These are phyloP conservation scores for Pichia norvegensis DNA, from an alignment of 1,139 yeast species.

Conservation along the genomic window DNA sequence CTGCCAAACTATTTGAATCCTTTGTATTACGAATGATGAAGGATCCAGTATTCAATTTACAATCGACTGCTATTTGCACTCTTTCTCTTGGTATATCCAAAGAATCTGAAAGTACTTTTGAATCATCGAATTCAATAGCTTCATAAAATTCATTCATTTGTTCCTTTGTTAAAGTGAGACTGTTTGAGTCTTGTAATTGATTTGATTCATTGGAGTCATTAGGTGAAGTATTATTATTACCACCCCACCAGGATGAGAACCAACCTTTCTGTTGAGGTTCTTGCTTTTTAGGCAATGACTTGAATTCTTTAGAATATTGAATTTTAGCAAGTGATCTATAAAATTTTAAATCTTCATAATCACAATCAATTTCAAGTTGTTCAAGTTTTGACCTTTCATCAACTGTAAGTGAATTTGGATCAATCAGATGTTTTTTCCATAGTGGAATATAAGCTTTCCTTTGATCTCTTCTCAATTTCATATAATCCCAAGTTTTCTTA, in stretches of 20 bases:
- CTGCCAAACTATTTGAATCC: constrained; percentile 49
- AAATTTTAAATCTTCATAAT: constrained; percentile 75
- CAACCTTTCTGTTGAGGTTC: constrained; percentile 34
- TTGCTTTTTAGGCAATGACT: constrained; percentile 8
- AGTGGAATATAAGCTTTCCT: constrained; percentile 59
- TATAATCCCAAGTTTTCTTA: constrained; percentile 85
- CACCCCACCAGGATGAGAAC: constrained; percentile 56
- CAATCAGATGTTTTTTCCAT: constrained; percentile 48
- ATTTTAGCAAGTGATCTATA: constrained; percentile 74
- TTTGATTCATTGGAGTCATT: constrained; percentile 2
- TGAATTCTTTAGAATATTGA: constrained; percentile 52
- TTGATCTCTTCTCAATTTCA: constrained; percentile 64
- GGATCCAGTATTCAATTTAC: constrained; percentile 72
- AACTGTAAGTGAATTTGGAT: constrained; percentile 23
- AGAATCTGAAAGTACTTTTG: constrained; percentile 42
- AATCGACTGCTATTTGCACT: constrained; percentile 55
- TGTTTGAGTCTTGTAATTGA: constrained; percentile 13
- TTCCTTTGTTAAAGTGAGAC: constrained; percentile 45
- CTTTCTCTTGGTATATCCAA: constrained; percentile 70
- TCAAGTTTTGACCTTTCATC: constrained; percentile 38
- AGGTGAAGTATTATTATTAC: constrained; percentile 10
- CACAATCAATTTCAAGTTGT: constrained; percentile 49
- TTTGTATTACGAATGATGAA: constrained; percentile 47
- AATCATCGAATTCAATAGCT: constrained; percentile 87
- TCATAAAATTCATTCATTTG: constrained; percentile 81